Evolutionary conservation across 1,284 basidiomycete genomes (phyloP), one percentile per base, ranked within the genome.

Genomic region (Apiotrichum sp.): DNA sequence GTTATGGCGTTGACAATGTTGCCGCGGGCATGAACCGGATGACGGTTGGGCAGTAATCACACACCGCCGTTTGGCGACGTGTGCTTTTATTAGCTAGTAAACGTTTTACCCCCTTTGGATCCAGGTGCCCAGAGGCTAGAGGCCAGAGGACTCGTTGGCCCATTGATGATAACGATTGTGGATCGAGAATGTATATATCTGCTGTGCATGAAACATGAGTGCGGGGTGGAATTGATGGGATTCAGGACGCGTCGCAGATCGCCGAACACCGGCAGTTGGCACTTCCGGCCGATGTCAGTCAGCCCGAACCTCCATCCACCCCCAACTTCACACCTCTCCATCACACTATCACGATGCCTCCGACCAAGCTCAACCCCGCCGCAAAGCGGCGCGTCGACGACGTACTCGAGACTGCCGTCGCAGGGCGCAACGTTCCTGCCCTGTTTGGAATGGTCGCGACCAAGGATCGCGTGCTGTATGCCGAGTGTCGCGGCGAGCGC

Each of bases 1-100:
- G 35, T 4, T 38, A 39, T 36, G 35, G 35, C 10, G 68, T 71
- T 3, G 69, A 68, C 22, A 61, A 56, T 33, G 63, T 69, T 29
- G 50, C 65, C 32, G 56, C 56, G 6, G 65, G 64, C 16, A 59
- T 74, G 61, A 59, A 58, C 41, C 61, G 69, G 56, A 70, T 74
- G 72, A 61, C 59, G 48, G 67, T 74, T 22, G 61, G 65, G 36
- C 58, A 55, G 54, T 56, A 59, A 22, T 22, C 22, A 22, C 22
- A 10, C 9, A 8, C 22, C 22, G 7, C 22, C 22, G 22, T 22
- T 22, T 22, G 22, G 22, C 22, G 22, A 22, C 22, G 22, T 22
- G 22, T 22, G 22, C 22, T 22, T 22, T 22, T 22, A 22, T 22
- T 22, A 22, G 22, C 22, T 22, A 22, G 22, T 22, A 22, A 22